Percentiles rank a stretch among this genome's conserved stretches.
phyloP scores from a whole-genome alignment of 1,284 basidiomycete species.

The Trametes hirsuta region DNA sequence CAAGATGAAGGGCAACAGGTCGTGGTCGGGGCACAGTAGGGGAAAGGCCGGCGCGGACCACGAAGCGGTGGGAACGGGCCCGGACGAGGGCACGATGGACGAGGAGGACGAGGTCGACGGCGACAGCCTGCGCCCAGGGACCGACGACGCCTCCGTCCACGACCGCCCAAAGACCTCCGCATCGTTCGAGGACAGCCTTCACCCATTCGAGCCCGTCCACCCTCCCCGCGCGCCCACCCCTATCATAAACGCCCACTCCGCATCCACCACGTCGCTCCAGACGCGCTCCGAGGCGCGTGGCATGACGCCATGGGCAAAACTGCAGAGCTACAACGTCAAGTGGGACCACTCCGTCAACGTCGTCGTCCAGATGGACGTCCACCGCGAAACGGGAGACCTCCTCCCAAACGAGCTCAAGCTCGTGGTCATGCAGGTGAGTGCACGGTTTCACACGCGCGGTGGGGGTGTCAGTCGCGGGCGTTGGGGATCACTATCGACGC shows the following conservation, averaged over 20 bases:
- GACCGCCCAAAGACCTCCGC: constrained; percentile 2
- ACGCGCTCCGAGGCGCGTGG: constrained; percentile 45
- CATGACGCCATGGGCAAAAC: constrained; percentile 55
- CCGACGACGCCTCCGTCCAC: constrained; percentile 20
- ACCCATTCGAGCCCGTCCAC: constrained; percentile 12
- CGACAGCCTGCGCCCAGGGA: constrained; percentile 26
- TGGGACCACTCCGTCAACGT: constrained; percentile 63
- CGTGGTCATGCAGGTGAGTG: constrained; percentile 60
- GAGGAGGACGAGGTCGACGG: constrained; percentile 27
- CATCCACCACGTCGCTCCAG: constrained; percentile 14
- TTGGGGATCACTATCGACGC: not conserved
- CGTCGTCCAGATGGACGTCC: constrained; percentile 64
- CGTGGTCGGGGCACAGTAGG: constrained; percentile 35
- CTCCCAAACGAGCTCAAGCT: constrained; percentile 66
- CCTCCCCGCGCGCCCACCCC: constrained; percentile 19
- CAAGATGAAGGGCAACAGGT: constrained; percentile 40
- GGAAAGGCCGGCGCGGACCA: constrained; percentile 35
- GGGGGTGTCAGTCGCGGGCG: not conserved
- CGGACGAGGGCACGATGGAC: constrained; percentile 24
- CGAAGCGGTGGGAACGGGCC: constrained; percentile 30
- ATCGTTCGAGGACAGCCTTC: constrained; percentile 10
- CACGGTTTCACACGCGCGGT: not conserved
- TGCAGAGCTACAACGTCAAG: constrained; percentile 62
- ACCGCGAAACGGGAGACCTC: constrained; percentile 55
- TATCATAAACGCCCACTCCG: constrained; percentile 12